A percentile compares a stretch with the other conserved stretches of the same genome.
Evolutionary conservation across 768 basidiomycete species (phyloP).

Genomic region (Fibroporia radiculosa): DNA sequence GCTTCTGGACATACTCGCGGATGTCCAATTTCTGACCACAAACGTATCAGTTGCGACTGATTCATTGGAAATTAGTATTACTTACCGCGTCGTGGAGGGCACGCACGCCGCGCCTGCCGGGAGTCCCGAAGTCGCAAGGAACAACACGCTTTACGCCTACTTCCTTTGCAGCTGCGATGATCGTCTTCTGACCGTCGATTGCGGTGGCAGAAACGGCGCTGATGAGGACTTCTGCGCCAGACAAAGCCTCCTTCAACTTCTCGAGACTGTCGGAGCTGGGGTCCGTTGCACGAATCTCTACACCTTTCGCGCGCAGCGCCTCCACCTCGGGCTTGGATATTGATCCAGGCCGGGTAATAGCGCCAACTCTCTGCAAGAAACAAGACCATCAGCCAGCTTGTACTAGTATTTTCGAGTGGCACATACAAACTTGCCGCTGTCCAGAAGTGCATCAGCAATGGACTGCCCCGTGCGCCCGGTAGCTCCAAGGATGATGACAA

Average conservation of each 20-base stretch:
- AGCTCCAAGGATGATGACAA: constrained; percentile 18
- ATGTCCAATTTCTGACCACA: constrained; percentile 21
- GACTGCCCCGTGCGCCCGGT: constrained; percentile 14
- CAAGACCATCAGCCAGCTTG: not conserved
- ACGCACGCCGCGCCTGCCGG: constrained; percentile 8
- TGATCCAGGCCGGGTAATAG: constrained; percentile 10
- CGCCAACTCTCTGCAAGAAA: constrained; percentile 8
- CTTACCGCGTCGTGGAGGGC: constrained; percentile 6
- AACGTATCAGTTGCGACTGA: not conserved
- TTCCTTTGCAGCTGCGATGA: constrained; percentile 15
- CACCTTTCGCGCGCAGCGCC: constrained; percentile 2
- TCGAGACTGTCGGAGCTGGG: constrained; percentile 4
- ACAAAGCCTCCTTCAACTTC: constrained; percentile 9
- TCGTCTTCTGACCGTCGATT: constrained; percentile 9
- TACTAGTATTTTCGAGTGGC: too few relatives aligned
- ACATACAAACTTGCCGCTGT: constrained; percentile 14
- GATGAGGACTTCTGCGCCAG: constrained; percentile 15
- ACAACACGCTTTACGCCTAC: constrained; percentile 16
- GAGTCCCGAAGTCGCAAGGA: constrained; percentile 19
- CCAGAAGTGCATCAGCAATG: constrained; percentile 13
- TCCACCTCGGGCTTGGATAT: constrained; percentile 10
- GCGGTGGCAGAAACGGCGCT: constrained; percentile 5
- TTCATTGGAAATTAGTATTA: not conserved
- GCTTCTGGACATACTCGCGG: constrained; percentile 17
- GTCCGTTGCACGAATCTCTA: constrained; percentile 6